Base-by-base conservation (phyloP, 352 stramenopile species). In the Phytophthora cactorum region DNA sequence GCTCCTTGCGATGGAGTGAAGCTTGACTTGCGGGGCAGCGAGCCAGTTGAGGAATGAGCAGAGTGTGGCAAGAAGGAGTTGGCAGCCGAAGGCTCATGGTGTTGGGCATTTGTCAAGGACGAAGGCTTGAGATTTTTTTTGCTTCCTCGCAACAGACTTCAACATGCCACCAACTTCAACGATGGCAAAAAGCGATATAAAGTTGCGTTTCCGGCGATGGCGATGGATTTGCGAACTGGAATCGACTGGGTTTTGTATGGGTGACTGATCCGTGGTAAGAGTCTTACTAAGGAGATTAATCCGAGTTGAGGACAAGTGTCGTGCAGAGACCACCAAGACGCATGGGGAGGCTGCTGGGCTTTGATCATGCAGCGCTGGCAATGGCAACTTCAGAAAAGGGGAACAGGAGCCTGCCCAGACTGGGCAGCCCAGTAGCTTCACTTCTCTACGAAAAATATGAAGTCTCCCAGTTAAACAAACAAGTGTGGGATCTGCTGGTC, bases 41-140 rank as follows among this genome's bases (percentile, higher is more conserved):
- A 57, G 60, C 50, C 52, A 72, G 73, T 79, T 75, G 65, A 55
- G 56, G 56, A 77, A 70, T 77, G 70, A 77, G 12, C 52, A 11
- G 29, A 54, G 36, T 2, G n/a, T 32, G 25, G 15, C 34, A 32
- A 34, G 10, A 4, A 17, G 22, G 22, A 39, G 29, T 52, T 44
- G 15, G 15, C 27, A 44, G 1, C 50, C 34, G 39, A 44, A 63
- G 22, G 55, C 63, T 53, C 32, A 38, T 38, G 36, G 36, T 34
- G 29, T 34, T 7, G 29, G 7, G 34, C 34, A 14, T 12, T 39
- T 43, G 36, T 11, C 36, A 43, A 17, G 11, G 36, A n/a, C 12
- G 12, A 43, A 43, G 36, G 36, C 36, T 17, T 43, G 10, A 12
- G 9, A 9, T 17, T 43, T 39, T 39, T 14, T 39, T 39, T 8